Evolutionary conservation across 148 eudicot genomes (phyloP), one percentile per base, ranked within the genome.

Genomic region (Camellia lanceoleosa): DNA sequence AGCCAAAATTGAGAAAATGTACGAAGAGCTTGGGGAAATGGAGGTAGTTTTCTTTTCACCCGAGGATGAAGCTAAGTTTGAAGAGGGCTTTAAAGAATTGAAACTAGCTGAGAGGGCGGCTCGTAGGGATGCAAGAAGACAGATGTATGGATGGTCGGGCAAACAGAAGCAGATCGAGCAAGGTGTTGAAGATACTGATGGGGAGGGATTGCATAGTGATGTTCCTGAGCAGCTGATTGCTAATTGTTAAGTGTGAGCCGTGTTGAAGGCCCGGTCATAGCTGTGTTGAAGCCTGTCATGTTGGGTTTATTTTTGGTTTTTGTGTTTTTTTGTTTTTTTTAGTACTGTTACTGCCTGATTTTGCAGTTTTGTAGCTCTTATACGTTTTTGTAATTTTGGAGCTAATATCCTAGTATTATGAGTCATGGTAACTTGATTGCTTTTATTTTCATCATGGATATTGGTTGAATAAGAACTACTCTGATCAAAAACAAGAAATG

Each of bases 1-100:
- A 86, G 83, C 94, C 66, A 93, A 96, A 77, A 92, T 93, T 10
- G 95, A 93, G 84, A 96, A 96, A 81, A 80, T 93, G 94, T 96
- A 96, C 58, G 88, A 86, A 84, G 97, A 93, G 72, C 93, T 92
- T 49, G 97, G 99, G 44, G 87, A 84, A 73, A 94, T 75, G 88
- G 87, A 94, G 59, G 97, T 92, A 2, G 89, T 87, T 11, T 96
- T 92, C 92, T 92, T 93, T 85, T 80, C 99, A 10, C 91, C 89
- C 0, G 94, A 96, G 82, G 94, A 90, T 49, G 99, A 96, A 83
- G 86, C 89, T 67, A 91, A 90, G 70, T 85, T 94, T n/a, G 95
- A 87, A 82, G 84, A 90, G 77, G 88, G 88, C n/a, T 92, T 96
- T 64, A 82, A 82, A 78, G 95, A 90, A 68, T 67, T 91, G 62